These are phyloP conservation scores for Ophiosphaerella korrae DNA, from an alignment of 2,329 filamentous ascomycete species.

Conservation along the genomic window DNA sequence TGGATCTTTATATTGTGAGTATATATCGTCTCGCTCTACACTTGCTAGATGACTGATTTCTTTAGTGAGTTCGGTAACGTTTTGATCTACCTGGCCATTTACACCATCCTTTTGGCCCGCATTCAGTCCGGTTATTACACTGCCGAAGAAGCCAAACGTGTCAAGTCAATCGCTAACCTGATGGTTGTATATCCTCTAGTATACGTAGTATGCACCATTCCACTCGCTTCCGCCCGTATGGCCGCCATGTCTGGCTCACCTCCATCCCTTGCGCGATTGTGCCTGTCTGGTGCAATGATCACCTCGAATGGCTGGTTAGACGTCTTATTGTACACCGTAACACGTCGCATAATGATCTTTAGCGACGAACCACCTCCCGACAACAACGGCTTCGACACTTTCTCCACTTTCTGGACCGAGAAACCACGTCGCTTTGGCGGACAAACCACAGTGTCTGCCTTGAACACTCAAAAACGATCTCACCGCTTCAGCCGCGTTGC, in stretches of 20 bases:
- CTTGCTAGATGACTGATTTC: slow-evolving; percentile 3
- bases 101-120: slow-evolving; percentile 46
- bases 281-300: slow-evolving; percentile 61
- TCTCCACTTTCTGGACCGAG: slow-evolving; percentile 41
- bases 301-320: slow-evolving; percentile 65
- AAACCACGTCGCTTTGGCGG: slow-evolving; percentile 50
- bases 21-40: background rate
- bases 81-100: slow-evolving; percentile 55
- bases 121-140: slow-evolving; percentile 46
- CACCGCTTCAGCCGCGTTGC: slow-evolving; percentile 23
- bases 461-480: slow-evolving; percentile 6
- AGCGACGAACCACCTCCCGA: slow-evolving; percentile 53
- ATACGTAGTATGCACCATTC: slow-evolving; percentile 71
- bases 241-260: slow-evolving; percentile 63
- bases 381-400: slow-evolving; percentile 44
- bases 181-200: slow-evolving; percentile 71
- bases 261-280: slow-evolving; percentile 53
- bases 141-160: slow-evolving; percentile 38
- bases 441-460: slow-evolving; percentile 51
- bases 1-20: slow-evolving; percentile 63
- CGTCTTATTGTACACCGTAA: slow-evolving; percentile 63
- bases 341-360: slow-evolving; percentile 60
- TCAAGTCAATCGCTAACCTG: slow-evolving; percentile 56
- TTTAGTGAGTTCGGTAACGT: slow-evolving; percentile 56
- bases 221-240: slow-evolving; percentile 68